A percentile compares a stretch with the other conserved stretches of the same genome.
phyloP scores from a whole-genome alignment of 345 rosid genomes.

The Erucastrum elatum region DNA sequence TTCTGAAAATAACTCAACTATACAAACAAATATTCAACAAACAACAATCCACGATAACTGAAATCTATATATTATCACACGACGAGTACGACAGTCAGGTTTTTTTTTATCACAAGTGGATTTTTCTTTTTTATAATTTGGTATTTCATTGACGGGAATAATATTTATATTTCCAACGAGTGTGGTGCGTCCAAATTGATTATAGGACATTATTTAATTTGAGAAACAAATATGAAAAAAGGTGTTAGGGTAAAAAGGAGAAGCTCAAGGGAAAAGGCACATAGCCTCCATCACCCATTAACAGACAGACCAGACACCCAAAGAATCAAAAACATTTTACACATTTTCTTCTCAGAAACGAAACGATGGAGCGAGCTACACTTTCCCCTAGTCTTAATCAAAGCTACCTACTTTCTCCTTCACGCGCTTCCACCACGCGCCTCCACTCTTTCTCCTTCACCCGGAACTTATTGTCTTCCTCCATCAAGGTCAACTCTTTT shows the following conservation, averaged over 20 bases:
- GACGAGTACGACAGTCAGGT: no score
- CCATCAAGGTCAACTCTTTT: slow-evolving; percentile 48
- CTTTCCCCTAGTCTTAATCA: slow-evolving; percentile 40
- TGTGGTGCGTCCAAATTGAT: no score
- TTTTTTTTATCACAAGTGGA: no score
- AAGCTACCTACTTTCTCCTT: slow-evolving; percentile 46
- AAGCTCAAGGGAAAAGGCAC: background rate
- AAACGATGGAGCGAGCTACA: slow-evolving; percentile 59
- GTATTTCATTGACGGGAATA: no score
- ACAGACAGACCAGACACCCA: background rate
- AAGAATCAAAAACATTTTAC: background rate
- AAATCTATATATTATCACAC: no score
- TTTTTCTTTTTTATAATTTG: no score
- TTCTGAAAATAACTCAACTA: no score
- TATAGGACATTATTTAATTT: background rate
- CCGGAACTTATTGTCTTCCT: slow-evolving; percentile 20
- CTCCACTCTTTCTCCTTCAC: slow-evolving; percentile 30
- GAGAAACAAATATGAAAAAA: background rate
- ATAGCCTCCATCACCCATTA: slow-evolving; percentile 2
- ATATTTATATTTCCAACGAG: no score
- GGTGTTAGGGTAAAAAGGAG: slow-evolving; percentile 20
- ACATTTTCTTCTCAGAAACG: background rate
- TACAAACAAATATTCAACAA: no score
- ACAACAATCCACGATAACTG: no score
- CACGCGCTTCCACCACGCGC: slow-evolving; percentile 41